Evolutionary conservation across 768 basidiomycete genomes (phyloP).

Genomic region (Epithele typhae): DNA sequence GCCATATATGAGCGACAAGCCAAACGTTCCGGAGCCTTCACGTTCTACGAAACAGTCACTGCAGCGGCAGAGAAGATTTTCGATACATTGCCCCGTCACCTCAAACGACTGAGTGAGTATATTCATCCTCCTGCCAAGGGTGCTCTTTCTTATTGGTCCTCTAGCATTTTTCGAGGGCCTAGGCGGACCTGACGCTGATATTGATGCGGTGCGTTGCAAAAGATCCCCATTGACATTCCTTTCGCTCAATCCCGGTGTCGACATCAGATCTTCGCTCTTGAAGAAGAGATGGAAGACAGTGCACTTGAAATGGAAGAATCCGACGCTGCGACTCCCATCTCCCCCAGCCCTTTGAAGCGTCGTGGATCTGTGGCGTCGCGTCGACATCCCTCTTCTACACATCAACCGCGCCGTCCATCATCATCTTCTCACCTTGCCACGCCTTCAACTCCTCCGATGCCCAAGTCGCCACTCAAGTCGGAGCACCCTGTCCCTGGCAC

Average conservation of each 20-base stretch:
- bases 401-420: constrained; percentile 3
- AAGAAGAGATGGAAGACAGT: constrained; percentile 57
- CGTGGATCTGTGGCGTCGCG: constrained; percentile 27
- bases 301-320: constrained; percentile 51
- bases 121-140: neutral
- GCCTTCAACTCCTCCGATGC: neutral
- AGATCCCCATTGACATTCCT: neutral
- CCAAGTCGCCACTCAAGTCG: constrained; percentile 4
- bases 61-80: constrained; percentile 64
- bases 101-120: constrained; percentile 72
- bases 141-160: neutral
- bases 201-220: constrained; percentile 55
- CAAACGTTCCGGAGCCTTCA: constrained; percentile 57
- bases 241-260: neutral
- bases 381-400: constrained; percentile 8
- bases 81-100: constrained; percentile 69
- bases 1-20: constrained; percentile 85
- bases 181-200: constrained; percentile 67
- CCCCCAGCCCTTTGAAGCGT: constrained; percentile 21
- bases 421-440: constrained; percentile 4
- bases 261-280: constrained; percentile 71
- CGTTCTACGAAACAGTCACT: constrained; percentile 69
- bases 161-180: constrained; percentile 80
- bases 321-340: constrained; percentile 17
- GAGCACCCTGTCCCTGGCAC: constrained; percentile 1